Base-by-base conservation (phyloP, 1,284 basidiomycete genomes). In the Cronartium ribicola region DNA sequence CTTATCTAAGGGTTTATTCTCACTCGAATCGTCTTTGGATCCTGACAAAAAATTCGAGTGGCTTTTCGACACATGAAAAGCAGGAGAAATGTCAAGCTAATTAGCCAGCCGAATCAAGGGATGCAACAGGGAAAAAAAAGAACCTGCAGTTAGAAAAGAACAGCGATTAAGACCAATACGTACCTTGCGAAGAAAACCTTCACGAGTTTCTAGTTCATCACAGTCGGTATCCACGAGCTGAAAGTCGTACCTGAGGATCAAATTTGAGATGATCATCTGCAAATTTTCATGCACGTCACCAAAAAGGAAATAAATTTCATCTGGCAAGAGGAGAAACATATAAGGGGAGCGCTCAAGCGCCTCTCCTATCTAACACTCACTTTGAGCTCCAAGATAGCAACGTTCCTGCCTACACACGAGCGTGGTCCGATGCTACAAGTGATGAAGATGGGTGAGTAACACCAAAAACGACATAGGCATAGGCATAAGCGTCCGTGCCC, bases 131-230 rank as follows among this genome's bases (percentile, higher is more conserved):
- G 29, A 29, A 29, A 29, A 29, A 29, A 29, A 29, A 29, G 29
- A 29, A 29, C 29, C 29, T 29, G 29, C 29, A 29, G 29, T 29
- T 29, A 29, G 29, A 29, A 29, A 29, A 29, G 2, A 29, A 29
- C 1, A 29, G 29, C 29, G 29, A 29, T 29, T 29, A 29, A 29
- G 29, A 29, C 29, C 29, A 29, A 29, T 29, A 51, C 48, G 5
- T 17, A 70, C 68, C 60, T 70, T 70, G 44, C 68, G n/a, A 40
- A 70, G 39, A 36, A 70, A 70, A 10, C 68, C 68, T 55, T 70
- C 68, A 39, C 68, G 60, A 63, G 68, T 70, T 20, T 70, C 61
- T 8, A 70, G 29, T 64, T 70, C 68, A 46, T 14, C 57, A 10
- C 22, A 46, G 20, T 63, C n/a, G 20, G 68, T 59, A 43, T 70